Evolutionary conservation across 2,329 filamentous ascomycete genomes (phyloP), one percentile per base, ranked within the genome.

Genomic region (Stemphylium vesicarium): DNA sequence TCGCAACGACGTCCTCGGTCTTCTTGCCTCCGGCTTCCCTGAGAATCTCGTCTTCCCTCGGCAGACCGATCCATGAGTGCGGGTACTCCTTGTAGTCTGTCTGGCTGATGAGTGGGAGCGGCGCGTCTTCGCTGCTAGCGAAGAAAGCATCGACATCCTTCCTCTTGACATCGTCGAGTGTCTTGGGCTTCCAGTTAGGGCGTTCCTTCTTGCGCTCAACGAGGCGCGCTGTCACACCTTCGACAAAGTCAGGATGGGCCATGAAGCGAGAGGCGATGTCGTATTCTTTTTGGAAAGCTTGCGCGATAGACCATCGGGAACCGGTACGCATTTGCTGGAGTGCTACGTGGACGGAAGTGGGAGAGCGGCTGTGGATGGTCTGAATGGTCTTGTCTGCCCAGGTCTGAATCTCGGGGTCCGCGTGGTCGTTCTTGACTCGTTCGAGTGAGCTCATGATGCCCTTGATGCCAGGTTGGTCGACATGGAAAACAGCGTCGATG

Each of bases 261-360:
- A 99, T 98, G 80, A 99, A 98, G 60, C 87, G 85, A 54, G 84
- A 80, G 2, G 94, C 92, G 56, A 99, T 92, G 70, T 89, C 84
- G 77, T 95, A 85, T 80, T 99, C 95, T 60, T 87, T 87, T 71
- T 88, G 82, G 82, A 98, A 99, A 0, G 94, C 88, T 77, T 96
- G 85, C 13, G 84, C 80, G 67, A 99, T 96, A 60, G 83, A 82
- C 95, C 95, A 98, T 31, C 81, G 72, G 64, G 80, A 78, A 56
- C 91, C 92, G 43, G 90, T 77, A 63, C 87, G 88, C 85, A 98
- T 89, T 79, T 96, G 91, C 64, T 86, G 84, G 51, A 96, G 84
- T 2, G 93, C 83, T 44, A 99, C 95, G 71, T 92, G 88, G 49
- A 98, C 87, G 24, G 90, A 86, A 5, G 90, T 97, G 1, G 96